Evolutionary conservation across 2,329 filamentous ascomycete species (phyloP).

Genomic region (Mycosphaerella sp.): DNA sequence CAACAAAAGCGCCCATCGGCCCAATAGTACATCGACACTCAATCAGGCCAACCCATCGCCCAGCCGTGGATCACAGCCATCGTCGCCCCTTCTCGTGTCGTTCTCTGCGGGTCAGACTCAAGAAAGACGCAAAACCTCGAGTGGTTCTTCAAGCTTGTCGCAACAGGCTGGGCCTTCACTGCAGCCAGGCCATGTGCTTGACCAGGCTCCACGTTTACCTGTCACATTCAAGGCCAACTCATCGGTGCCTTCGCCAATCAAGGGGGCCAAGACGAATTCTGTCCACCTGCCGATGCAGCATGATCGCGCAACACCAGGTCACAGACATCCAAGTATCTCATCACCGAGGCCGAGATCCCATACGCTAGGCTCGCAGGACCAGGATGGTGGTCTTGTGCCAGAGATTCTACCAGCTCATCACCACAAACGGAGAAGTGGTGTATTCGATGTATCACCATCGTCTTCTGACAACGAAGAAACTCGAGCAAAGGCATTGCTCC

Average conservation of each 20-base stretch:
- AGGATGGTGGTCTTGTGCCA: constrained; percentile 70
- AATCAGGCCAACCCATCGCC: constrained; percentile 81
- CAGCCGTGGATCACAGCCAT: constrained; percentile 74
- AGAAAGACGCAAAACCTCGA: constrained; percentile 87
- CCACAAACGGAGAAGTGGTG: constrained; percentile 85
- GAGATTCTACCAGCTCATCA: constrained; percentile 58
- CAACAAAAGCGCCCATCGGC: constrained; percentile 65
- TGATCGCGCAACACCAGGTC: constrained; percentile 30
- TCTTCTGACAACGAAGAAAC: constrained; percentile 97
- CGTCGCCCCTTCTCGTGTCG: constrained; percentile 88
- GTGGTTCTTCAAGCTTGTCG: constrained; percentile 75
- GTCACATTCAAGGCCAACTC: constrained; percentile 48
- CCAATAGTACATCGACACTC: constrained; percentile 76
- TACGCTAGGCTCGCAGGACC: constrained; percentile 76
- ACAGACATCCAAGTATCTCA: constrained; percentile 33
- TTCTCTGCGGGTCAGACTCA: constrained; percentile 80
- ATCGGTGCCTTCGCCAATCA: constrained; percentile 51
- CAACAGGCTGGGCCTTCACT: constrained; percentile 67
- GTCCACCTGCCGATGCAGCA: constrained; percentile 47
- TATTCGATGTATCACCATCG: constrained; percentile 93
- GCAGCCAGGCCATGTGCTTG: constrained; percentile 65
- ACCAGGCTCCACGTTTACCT: constrained; percentile 56
- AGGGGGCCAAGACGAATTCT: constrained; percentile 42
- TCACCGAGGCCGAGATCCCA: constrained; percentile 72
- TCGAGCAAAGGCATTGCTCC: constrained; percentile 80